phyloP scores from a whole-genome alignment of 2,329 filamentous ascomycete species.

The Xylaria sp. region DNA sequence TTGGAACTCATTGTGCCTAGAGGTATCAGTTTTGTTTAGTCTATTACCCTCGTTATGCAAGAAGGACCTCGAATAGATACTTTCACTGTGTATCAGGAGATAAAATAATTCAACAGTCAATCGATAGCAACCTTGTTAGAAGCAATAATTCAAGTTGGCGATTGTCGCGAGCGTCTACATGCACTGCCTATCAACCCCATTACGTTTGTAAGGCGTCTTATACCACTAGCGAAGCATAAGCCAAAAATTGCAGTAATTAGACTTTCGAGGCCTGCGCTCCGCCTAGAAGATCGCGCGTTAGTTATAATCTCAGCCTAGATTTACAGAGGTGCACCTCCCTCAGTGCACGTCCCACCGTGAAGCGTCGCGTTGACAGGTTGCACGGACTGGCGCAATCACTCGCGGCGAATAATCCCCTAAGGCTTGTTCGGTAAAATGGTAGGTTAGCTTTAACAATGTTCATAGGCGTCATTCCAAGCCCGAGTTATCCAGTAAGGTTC shows the following conservation, averaged over 20 bases:
- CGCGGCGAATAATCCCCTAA: constrained; percentile 22
- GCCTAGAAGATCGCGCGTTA: constrained; percentile 5
- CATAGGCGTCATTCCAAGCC: constrained; percentile 16
- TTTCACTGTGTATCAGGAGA: too few relatives aligned
- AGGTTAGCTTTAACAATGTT: constrained; percentile 4
- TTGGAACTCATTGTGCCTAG: too few relatives aligned
- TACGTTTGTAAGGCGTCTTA: too few relatives aligned
- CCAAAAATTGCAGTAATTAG: background rate
- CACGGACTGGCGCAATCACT: constrained; percentile 24
- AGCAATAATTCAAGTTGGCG: too few relatives aligned
- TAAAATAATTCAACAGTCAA: too few relatives aligned
- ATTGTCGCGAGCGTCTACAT: too few relatives aligned
- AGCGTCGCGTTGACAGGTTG: constrained; percentile 6
- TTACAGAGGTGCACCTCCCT: constrained; percentile 13
- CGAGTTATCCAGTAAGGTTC: constrained; percentile 20
- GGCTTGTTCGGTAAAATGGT: constrained; percentile 25
- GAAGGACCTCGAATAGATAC: too few relatives aligned
- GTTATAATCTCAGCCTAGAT: constrained; percentile 15
- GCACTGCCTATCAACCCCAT: too few relatives aligned
- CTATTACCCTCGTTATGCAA: too few relatives aligned
- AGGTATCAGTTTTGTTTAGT: too few relatives aligned
- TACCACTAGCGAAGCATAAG: background rate
- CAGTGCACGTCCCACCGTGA: constrained; percentile 1
- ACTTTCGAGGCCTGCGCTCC: background rate
- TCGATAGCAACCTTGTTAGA: too few relatives aligned